phyloP scores from a whole-genome alignment of 257 asterid species.

The Dorcoceras hygrometricum region DNA sequence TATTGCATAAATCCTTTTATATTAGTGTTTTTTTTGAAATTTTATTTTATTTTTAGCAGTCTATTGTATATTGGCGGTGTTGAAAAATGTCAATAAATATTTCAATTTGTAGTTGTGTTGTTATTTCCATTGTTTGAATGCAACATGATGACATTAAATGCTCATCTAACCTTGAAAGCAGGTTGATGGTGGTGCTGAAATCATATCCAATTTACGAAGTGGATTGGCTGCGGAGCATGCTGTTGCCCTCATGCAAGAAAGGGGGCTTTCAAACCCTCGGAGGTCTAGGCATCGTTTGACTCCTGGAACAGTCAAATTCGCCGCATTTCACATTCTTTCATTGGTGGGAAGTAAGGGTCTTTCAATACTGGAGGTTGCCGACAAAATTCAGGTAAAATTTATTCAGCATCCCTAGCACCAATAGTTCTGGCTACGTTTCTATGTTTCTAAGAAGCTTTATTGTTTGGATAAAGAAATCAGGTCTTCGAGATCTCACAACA shows the following conservation, averaged over 20 bases:
- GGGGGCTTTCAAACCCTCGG: slow-evolving; percentile 69
- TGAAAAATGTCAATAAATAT: not conserved
- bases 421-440: slow-evolving; percentile 22
- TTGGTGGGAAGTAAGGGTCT: slow-evolving; percentile 86
- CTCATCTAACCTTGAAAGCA: slow-evolving; percentile 26
- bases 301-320: slow-evolving; percentile 95
- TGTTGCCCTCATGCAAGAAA: slow-evolving; percentile 76
- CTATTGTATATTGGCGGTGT: no score
- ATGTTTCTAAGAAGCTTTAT: slow-evolving; percentile 23
- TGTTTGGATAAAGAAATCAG: slow-evolving; percentile 57
- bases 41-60: no score
- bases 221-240: slow-evolving; percentile 91
- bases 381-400: slow-evolving; percentile 76
- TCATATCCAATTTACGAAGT: slow-evolving; percentile 70
- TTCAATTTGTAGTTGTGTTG: not conserved
- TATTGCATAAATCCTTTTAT: not conserved
- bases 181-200: slow-evolving; percentile 55
- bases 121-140: not conserved
- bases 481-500: slow-evolving; percentile 90
- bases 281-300: slow-evolving; percentile 88
- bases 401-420: slow-evolving; percentile 9
- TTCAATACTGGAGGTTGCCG: slow-evolving; percentile 75
- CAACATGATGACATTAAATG: not conserved
- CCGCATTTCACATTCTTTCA: slow-evolving; percentile 87
- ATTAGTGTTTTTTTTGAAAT: no score